Evolutionary conservation across 2,329 filamentous ascomycete species (phyloP).

Genomic region (Trematosphaeria pertusa): DNA sequence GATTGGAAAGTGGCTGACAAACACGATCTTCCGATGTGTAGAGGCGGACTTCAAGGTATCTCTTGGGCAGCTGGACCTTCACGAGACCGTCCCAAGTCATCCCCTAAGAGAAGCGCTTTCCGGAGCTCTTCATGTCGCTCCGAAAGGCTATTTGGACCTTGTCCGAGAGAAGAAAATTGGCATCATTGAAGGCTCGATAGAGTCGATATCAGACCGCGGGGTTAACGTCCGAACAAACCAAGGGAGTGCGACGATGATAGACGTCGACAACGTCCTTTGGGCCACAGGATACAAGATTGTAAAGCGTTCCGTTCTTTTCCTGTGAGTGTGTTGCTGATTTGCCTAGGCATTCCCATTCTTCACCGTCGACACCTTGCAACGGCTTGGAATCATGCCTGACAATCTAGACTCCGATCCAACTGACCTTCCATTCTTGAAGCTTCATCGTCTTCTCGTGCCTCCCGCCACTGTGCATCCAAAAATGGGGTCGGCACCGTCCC

Average conservation of each 20-base stretch:
- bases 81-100: background rate
- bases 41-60: background rate
- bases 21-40: background rate
- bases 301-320: background rate
- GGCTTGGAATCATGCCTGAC: background rate
- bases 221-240: background rate
- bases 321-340: background rate
- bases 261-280: background rate
- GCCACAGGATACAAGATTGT: slow-evolving; percentile 1
- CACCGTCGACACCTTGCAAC: background rate
- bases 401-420: background rate
- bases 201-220: background rate
- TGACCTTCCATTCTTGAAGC: background rate
- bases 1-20: background rate
- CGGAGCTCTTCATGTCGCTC: background rate
- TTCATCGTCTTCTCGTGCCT: background rate
- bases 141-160: background rate
- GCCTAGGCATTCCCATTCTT: background rate
- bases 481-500: background rate
- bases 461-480: background rate
- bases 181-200: background rate
- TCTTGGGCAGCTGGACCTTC: background rate
- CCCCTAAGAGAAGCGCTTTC: background rate
- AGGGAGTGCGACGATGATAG: background rate
- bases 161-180: background rate